Evolutionary conservation across 2,329 filamentous ascomycete species (phyloP).

Genomic region (Talaromyces sp.): DNA sequence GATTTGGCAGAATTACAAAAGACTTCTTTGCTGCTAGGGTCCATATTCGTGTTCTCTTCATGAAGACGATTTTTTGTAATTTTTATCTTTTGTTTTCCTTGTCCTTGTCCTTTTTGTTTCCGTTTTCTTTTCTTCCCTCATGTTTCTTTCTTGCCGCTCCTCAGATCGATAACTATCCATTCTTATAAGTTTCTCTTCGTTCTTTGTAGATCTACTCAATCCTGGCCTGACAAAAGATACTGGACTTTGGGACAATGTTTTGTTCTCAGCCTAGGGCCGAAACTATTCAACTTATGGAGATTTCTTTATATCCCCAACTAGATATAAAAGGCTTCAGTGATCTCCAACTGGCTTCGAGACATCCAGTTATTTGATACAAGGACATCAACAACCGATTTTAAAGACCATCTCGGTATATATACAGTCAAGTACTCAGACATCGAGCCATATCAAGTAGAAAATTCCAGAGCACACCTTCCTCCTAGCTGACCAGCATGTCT

Average conservation of each 20-base stretch:
- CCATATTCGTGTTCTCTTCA: constrained; percentile 11
- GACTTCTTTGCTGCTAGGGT: constrained; percentile 9
- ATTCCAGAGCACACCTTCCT: background rate
- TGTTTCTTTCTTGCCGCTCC: background rate
- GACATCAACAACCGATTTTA: background rate
- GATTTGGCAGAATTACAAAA: constrained; percentile 14
- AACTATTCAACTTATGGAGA: background rate
- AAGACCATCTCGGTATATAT: background rate
- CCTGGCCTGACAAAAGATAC: background rate
- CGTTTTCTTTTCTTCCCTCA: background rate
- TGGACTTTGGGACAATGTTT: background rate
- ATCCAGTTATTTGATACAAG: background rate
- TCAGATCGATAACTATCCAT: constrained; percentile 4
- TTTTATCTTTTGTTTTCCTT: constrained; percentile 9
- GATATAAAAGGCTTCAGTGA: background rate
- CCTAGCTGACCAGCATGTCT: background rate
- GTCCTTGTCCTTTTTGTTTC: background rate
- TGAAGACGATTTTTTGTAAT: constrained; percentile 16
- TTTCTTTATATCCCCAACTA: background rate
- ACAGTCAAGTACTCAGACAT: background rate
- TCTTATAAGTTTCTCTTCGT: background rate
- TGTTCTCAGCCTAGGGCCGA: background rate
- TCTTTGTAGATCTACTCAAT: background rate
- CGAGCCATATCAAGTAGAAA: background rate
- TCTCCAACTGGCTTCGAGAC: background rate